Evolutionary conservation across 2,329 filamentous ascomycete genomes (phyloP), one percentile per base, ranked within the genome.

Genomic region (Fusarium sp.): DNA sequence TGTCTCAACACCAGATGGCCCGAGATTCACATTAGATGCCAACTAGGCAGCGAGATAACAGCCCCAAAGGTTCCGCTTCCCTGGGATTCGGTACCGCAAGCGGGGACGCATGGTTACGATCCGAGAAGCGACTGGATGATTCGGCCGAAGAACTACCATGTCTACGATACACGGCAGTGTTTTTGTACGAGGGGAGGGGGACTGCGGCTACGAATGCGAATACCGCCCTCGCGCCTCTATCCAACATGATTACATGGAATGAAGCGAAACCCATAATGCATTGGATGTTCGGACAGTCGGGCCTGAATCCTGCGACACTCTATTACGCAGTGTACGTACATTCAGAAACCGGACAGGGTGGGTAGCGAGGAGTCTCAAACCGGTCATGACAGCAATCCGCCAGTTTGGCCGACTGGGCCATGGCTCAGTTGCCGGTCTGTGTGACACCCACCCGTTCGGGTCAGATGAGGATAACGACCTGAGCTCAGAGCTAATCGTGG

Each of bases 31-130:
- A 31, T 38, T 53, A 68, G 59, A 66, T 59, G 51, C 55, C 38
- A 53, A n/a, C 46, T 33, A 64, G 57, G 53, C 61, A 75, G 42
- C 60, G 36, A 65, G 46, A 74, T 74, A 66, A 49, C 60, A 59
- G 36, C 40, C 62, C 62, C 53, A 67, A 67, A 31, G 58, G 64
- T 75, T 71, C 75, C 64, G 55, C 49, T 46, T 65, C 49, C 67
- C 73, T 76, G 74, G 74, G 62, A 75, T 66, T 62, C 53, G 58
- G 56, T 57, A 66, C 59, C 51, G 66, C 62, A 66, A 57, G 72
- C 61, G 64, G 67, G 67, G 66, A 44, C 59, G 33, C 57, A 69
- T 70, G 55, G 64, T 61, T 62, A 46, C 42, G 51, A 62, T 38
- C 53, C 61, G 64, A 61, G 62, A 73, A 73, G 67, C 64, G 63